These are phyloP conservation scores for Zelopaecilomyces penicillatus DNA, from an alignment of 2,329 filamentous ascomycete genomes.

Conservation along the genomic window DNA sequence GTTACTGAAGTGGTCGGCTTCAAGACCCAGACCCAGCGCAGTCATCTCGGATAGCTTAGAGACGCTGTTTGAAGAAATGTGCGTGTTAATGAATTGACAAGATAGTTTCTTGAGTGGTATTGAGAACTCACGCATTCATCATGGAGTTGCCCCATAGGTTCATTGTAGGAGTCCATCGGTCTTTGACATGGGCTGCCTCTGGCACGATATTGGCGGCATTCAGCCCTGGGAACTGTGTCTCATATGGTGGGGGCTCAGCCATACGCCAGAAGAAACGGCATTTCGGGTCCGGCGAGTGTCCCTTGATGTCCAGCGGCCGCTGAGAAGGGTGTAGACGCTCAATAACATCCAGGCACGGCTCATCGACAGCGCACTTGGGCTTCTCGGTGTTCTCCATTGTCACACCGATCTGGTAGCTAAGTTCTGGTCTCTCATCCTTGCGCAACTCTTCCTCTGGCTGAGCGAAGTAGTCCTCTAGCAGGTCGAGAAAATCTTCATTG, in stretches of 20 bases:
- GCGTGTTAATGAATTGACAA: background rate
- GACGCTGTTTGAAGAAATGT: constrained; percentile 28
- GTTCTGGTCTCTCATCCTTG: constrained; percentile 47
- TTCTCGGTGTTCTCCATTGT: constrained; percentile 56
- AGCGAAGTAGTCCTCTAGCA: constrained; percentile 58
- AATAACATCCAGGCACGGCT: constrained; percentile 51
- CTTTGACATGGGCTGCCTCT: constrained; percentile 37
- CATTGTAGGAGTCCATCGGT: constrained; percentile 47
- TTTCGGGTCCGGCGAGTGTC: constrained; percentile 50
- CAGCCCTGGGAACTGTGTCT: constrained; percentile 46
- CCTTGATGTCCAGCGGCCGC: constrained; percentile 49
- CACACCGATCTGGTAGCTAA: constrained; percentile 53
- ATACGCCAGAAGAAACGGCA: constrained; percentile 58
- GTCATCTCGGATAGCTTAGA: constrained; percentile 51
- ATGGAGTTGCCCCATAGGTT: constrained; percentile 50
- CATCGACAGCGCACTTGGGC: constrained; percentile 55
- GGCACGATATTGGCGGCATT: constrained; percentile 49
- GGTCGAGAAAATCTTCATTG: constrained; percentile 50
- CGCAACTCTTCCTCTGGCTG: constrained; percentile 40
- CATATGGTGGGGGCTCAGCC: constrained; percentile 44
- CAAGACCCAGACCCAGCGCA: constrained; percentile 47
- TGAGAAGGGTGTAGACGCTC: constrained; percentile 44
- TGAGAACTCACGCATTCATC: constrained; percentile 42
- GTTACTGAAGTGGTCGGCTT: constrained; percentile 43
- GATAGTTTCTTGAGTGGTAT: background rate